A percentile compares a stretch with the other conserved stretches of the same genome.
Conservation (phyloP, 495 filamentous ascomycete genomes). For the Bacidia rubella region DNA sequence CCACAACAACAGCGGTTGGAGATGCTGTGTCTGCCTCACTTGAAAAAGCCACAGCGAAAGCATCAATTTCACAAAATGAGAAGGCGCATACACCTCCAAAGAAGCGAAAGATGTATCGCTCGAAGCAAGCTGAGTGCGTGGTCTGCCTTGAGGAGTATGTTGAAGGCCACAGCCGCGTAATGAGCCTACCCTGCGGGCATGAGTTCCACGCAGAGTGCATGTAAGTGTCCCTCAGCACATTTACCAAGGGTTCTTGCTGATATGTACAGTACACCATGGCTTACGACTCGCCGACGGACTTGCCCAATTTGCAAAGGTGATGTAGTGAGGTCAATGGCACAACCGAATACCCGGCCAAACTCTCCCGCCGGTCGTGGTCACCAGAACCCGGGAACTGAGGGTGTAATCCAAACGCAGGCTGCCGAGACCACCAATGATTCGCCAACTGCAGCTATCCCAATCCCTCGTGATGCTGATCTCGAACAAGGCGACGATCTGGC, state of each 20-base stretch:
- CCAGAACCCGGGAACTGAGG: conserved; percentile 33
- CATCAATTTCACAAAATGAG: conserved; percentile 28
- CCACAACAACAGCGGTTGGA: conserved; percentile 47
- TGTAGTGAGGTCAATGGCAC: conserved; percentile 56
- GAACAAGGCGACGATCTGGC: conserved; percentile 29
- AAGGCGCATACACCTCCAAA: conserved; percentile 38
- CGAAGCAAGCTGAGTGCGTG: conserved; percentile 86
- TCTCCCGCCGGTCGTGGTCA: conserved; percentile 24
- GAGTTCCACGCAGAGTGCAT: conserved; percentile 98
- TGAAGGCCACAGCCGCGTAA: conserved; percentile 85
- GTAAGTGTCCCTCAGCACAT: conserved; percentile 44
- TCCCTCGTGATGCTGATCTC: conserved; percentile 25
- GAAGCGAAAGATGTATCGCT: conserved; percentile 73
- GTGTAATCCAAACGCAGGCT: conserved; percentile 29
- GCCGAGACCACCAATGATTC: conserved; percentile 29
- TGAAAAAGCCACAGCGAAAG: conserved; percentile 20
- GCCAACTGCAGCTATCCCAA: conserved; percentile 36
- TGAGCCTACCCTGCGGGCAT: conserved; percentile 97
- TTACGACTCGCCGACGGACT: conserved; percentile 84
- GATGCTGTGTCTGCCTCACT: conserved; percentile 32
- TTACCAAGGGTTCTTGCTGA: conserved; percentile 13
- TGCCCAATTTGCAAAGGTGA: conserved; percentile 98
- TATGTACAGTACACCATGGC: conserved; percentile 74
- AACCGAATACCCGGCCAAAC: conserved; percentile 21
- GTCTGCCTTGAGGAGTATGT: conserved; percentile 95